Evolutionary conservation across 495 filamentous ascomycete species (phyloP).

Genomic region (Ascobolus immersus): DNA sequence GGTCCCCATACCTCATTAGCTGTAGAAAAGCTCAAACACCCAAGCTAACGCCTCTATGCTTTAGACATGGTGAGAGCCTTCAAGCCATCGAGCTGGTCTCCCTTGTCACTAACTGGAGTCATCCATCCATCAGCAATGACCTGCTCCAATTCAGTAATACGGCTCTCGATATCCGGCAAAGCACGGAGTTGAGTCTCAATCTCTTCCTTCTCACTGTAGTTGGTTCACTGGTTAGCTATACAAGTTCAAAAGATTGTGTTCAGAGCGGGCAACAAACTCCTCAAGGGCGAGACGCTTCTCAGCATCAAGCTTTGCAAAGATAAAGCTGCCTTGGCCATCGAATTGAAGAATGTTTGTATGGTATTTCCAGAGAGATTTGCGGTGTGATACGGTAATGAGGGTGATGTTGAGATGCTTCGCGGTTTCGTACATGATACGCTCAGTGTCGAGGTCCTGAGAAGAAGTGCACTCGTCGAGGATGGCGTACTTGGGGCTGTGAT

Average conservation of each 20-base stretch:
- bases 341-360: slow-evolving; percentile 86
- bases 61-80: too few species aligned
- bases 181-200: slow-evolving; percentile 58
- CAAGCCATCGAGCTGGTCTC: too few species aligned
- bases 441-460: slow-evolving; percentile 73
- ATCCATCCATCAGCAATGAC: slow-evolving; percentile 13
- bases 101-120: too few species aligned
- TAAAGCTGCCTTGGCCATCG: slow-evolving; percentile 72
- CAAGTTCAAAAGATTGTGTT: neutral
- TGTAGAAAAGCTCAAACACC: too few species aligned
- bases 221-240: too few species aligned
- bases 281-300: slow-evolving; percentile 63
- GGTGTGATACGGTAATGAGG: slow-evolving; percentile 83
- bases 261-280: slow-evolving; percentile 36
- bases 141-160: slow-evolving; percentile 45
- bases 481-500: slow-evolving; percentile 73
- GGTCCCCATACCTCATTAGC: too few species aligned
- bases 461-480: slow-evolving; percentile 95
- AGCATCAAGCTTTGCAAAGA: slow-evolving; percentile 78
- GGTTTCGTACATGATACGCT: slow-evolving; percentile 88
- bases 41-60: too few species aligned
- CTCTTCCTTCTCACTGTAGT: slow-evolving; percentile 72
- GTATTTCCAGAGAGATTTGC: slow-evolving; percentile 85
- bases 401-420: slow-evolving; percentile 80
- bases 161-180: slow-evolving; percentile 64